Percentiles rank a stretch among this genome's conserved stretches.
phyloP scores from a whole-genome alignment of 768 basidiomycete genomes.

The Ramaria rubella region DNA sequence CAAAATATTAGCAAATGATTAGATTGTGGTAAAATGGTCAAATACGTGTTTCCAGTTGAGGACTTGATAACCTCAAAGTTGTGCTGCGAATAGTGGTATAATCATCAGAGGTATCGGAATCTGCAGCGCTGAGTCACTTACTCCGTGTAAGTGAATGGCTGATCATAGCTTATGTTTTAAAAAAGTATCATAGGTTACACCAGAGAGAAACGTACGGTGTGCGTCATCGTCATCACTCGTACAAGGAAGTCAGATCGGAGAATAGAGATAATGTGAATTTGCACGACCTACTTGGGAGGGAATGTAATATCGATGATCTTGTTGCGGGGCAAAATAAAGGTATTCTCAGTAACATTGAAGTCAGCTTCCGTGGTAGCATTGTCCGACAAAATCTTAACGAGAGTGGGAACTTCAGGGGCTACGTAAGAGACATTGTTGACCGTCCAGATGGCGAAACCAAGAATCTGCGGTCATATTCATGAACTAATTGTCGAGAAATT shows the following conservation, averaged over 20 bases:
- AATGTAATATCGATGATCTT: too few species aligned
- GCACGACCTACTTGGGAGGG: too few species aligned
- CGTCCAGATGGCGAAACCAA: not conserved
- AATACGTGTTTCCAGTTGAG: not conserved
- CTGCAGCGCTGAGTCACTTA: not conserved
- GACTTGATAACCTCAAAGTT: not conserved
- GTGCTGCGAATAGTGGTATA: not conserved
- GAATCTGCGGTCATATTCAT: constrained; percentile 1
- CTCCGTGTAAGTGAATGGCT: too few species aligned
- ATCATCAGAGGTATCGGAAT: not conserved
- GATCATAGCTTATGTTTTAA: not conserved
- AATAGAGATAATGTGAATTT: too few species aligned
- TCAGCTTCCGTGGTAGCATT: not conserved
- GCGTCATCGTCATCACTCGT: not conserved
- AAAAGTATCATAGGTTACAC: not conserved
- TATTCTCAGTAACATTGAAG: constrained; percentile 9
- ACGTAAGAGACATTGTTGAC: not conserved
- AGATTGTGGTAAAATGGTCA: too few species aligned
- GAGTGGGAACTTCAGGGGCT: not conserved
- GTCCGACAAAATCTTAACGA: constrained; percentile 2
- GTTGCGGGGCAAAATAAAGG: constrained; percentile 4
- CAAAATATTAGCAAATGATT: too few species aligned
- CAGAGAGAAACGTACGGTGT: not conserved
- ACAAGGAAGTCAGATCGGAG: not conserved
- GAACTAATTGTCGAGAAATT: not conserved